Conservation (phyloP, 2,329 filamentous ascomycete genomes). For the Fusarium clavum region DNA sequence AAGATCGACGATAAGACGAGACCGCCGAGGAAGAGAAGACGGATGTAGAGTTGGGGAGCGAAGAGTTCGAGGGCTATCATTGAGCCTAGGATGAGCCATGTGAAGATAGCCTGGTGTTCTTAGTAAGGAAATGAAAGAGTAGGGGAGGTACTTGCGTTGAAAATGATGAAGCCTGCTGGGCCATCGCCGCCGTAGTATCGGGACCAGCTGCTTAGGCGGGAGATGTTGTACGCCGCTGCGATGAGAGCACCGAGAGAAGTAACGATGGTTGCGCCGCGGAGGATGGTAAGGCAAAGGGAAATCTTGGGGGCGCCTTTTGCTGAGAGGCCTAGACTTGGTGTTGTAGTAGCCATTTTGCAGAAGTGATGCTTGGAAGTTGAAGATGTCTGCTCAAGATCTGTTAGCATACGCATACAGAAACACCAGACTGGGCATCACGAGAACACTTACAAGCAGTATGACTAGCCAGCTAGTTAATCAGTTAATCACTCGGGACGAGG, state of each 20-base stretch:
- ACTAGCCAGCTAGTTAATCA: background rate
- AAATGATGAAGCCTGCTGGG: conserved; percentile 58
- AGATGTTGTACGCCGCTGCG: conserved; percentile 55
- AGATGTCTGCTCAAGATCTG: background rate
- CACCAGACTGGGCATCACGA: background rate
- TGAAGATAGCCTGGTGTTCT: conserved; percentile 53
- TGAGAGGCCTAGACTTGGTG: conserved; percentile 47
- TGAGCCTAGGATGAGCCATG: conserved; percentile 55
- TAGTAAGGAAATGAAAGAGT: conserved; percentile 33
- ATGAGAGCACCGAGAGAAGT: conserved; percentile 56
- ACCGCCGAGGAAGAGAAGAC: conserved; percentile 51
- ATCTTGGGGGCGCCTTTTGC: conserved; percentile 53
- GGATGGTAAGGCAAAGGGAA: conserved; percentile 53
- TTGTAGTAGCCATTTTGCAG: conserved; percentile 23
- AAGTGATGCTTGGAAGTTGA: background rate
- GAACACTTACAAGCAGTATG: background rate
- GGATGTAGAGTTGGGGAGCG: conserved; percentile 51
- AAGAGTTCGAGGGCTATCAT: conserved; percentile 53
- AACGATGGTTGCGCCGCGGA: conserved; percentile 54
- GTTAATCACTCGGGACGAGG: background rate
- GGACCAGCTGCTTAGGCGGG: conserved; percentile 46
- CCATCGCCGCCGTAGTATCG: conserved; percentile 47
- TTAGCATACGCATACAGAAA: rapidly evolving
- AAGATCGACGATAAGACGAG: conserved; percentile 56
- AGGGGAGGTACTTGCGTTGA: conserved; percentile 54